These are phyloP conservation scores for Marasmius sp. DNA, from an alignment of 1,284 basidiomycete species.

Conservation along the genomic window DNA sequence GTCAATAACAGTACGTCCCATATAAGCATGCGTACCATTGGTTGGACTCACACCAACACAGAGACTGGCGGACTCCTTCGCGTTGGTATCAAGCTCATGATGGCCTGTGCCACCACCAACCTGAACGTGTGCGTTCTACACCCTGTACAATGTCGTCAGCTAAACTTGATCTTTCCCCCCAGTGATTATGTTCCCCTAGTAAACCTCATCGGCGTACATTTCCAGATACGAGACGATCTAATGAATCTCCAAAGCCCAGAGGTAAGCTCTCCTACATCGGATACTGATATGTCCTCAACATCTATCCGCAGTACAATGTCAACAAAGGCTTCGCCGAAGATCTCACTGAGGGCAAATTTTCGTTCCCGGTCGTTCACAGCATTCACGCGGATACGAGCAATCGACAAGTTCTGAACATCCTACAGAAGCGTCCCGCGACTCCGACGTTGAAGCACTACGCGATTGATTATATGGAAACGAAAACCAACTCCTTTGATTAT, in stretches of 20 bases:
- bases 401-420: conserved; percentile 80
- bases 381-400: conserved; percentile 76
- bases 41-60: conserved; percentile 65
- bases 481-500: conserved; percentile 73
- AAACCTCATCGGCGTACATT: conserved; percentile 39
- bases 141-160: not conserved
- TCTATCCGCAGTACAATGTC: conserved; percentile 64
- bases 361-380: conserved; percentile 91
- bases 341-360: conserved; percentile 95
- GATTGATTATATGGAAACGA: conserved; percentile 73
- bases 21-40: not conserved
- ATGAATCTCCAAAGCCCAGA: conserved; percentile 3
- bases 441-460: conserved; percentile 78
- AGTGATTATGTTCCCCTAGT: conserved; percentile 31
- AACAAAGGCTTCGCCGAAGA: conserved; percentile 98
- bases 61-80: conserved; percentile 96
- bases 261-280: not conserved
- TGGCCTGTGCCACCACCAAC: conserved; percentile 76
- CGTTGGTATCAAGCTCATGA: conserved; percentile 95
- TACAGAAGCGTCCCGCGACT: conserved; percentile 84
- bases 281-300: not conserved
- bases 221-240: conserved; percentile 4
- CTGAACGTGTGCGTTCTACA: conserved; percentile 53
- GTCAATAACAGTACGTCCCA: conserved; percentile 85
- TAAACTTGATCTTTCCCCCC: not conserved